Percentiles rank a stretch among this genome's conserved stretches.
These are phyloP conservation scores for Turritis glabra DNA, from an alignment of 345 rosid genomes.

Conservation along the genomic window DNA sequence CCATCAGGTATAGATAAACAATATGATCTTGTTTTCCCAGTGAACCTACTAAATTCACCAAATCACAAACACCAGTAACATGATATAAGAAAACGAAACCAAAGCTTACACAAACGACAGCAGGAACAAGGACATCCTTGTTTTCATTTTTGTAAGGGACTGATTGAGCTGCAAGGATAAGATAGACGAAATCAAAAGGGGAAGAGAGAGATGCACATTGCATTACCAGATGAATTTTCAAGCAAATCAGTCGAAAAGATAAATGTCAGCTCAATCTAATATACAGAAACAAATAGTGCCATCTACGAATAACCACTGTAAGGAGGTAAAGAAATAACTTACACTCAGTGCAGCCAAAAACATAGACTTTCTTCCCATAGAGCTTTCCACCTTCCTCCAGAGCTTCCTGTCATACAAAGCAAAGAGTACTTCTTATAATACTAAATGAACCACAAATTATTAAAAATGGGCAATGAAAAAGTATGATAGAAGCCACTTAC, in stretches of 20 bases:
- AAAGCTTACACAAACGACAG: conserved; percentile 76
- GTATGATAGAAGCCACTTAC: conserved; percentile 46
- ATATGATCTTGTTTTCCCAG: conserved; percentile 3
- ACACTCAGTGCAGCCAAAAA: conserved; percentile 91
- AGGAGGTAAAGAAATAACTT: conserved; percentile 40
- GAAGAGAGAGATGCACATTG: not conserved
- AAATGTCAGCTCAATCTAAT: not conserved
- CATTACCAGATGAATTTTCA: not conserved
- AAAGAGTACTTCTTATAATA: not conserved
- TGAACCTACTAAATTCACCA: not conserved
- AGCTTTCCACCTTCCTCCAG: conserved; percentile 86
- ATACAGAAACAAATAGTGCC: not conserved
- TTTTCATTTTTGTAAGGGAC: conserved; percentile 49
- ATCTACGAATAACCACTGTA: not conserved
- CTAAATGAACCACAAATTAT: not conserved
- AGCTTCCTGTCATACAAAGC: conserved; percentile 58
- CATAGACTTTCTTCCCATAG: conserved; percentile 64
- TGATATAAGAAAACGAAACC: not conserved
- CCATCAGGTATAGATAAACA: not conserved
- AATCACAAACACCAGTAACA: not conserved
- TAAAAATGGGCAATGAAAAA: not conserved
- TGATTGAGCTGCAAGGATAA: conserved; percentile 69
- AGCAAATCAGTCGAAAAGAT: not conserved
- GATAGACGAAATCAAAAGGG: conserved; percentile 2
- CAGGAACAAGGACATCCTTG: conserved; percentile 57